These are phyloP conservation scores for Erucastrum elatum DNA, from an alignment of 345 rosid species.

Conservation along the genomic window DNA sequence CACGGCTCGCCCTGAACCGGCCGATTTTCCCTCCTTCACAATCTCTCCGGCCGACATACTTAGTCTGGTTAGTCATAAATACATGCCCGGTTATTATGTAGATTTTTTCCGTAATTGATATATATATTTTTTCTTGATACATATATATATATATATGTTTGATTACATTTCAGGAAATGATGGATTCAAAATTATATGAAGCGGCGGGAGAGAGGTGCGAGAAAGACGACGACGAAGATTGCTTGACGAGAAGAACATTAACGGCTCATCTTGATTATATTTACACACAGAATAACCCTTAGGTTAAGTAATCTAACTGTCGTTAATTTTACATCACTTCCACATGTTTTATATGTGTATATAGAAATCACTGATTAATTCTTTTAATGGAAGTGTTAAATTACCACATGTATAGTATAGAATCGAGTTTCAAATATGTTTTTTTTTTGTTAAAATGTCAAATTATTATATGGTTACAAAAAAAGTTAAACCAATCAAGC, in stretches of 20 bases:
- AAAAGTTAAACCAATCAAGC: background rate
- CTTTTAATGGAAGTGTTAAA: background rate
- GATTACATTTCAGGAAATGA: constrained; percentile 33
- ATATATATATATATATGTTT: background rate
- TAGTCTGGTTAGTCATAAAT: constrained; percentile 34
- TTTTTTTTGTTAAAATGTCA: background rate
- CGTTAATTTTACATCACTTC: background rate
- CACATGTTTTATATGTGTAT: constrained; percentile 13
- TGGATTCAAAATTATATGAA: constrained; percentile 36
- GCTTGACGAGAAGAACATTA: constrained; percentile 54
- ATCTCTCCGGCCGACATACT: constrained; percentile 29
- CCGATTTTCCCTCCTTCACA: constrained; percentile 29
- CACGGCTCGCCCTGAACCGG: constrained; percentile 27
- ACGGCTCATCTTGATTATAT: constrained; percentile 62
- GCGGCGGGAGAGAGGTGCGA: constrained; percentile 47
- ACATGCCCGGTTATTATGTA: background rate
- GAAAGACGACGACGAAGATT: constrained; percentile 54
- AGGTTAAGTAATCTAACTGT: background rate
- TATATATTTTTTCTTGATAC: constrained; percentile 1
- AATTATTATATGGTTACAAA: background rate
- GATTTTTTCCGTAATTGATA: background rate
- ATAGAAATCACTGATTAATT: constrained; percentile 8
- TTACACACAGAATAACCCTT: constrained; percentile 30
- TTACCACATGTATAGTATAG: background rate
- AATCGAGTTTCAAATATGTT: background rate